phyloP scores from a whole-genome alignment of 2,329 filamentous ascomycete species.

The Aspergillus candidus region DNA sequence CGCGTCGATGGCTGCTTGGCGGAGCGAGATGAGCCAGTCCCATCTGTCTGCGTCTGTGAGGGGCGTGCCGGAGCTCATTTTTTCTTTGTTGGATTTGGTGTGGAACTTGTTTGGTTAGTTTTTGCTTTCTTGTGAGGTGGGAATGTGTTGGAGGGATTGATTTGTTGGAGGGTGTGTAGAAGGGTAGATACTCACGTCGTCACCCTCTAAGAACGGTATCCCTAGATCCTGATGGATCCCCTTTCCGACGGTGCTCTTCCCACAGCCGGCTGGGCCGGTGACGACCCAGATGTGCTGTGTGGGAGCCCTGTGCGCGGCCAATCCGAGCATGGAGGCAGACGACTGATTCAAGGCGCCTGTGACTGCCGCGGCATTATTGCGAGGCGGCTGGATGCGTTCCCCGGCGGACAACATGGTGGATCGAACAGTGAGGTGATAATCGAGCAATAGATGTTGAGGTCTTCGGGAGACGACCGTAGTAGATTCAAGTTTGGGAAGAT shows the following conservation, averaged over 20 bases:
- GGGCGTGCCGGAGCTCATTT: conserved; percentile 79
- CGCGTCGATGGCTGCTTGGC: conserved; percentile 55
- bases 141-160: no score
- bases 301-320: conserved; percentile 3
- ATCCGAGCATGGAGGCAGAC: conserved; percentile 10
- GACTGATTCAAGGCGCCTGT: conserved; percentile 16
- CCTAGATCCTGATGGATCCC: conserved; percentile 57
- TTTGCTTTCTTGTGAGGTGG: no score
- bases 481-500: neutral
- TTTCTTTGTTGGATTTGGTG: conserved; percentile 68
- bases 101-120: conserved; percentile 36
- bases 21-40: conserved; percentile 86
- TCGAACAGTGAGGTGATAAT: neutral
- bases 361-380: conserved; percentile 18
- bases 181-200: conserved; percentile 56
- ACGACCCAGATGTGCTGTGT: conserved; percentile 72
- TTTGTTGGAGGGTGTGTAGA: no score
- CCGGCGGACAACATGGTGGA: conserved; percentile 38
- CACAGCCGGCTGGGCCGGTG: conserved; percentile 71
- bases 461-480: neutral
- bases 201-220: conserved; percentile 69
- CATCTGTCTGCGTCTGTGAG: conserved; percentile 90
- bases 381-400: conserved; percentile 26
- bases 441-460: no score
- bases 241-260: conserved; percentile 69